Evolutionary conservation across 2,329 filamentous ascomycete genomes (phyloP).

Genomic region (Monosporascus sp.): DNA sequence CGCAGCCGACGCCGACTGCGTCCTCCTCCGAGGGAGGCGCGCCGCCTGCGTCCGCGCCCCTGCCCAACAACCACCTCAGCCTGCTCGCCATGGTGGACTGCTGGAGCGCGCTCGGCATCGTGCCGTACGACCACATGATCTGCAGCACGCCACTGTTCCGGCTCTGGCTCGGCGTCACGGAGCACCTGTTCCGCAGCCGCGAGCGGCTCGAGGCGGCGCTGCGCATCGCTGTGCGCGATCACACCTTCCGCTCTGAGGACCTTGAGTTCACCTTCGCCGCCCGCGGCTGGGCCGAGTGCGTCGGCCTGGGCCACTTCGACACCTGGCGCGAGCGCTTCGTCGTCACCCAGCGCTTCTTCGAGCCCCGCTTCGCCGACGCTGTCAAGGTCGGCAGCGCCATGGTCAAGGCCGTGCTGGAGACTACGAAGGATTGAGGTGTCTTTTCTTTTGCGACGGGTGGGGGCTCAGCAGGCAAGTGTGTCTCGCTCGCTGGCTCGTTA

Average conservation of each 20-base stretch:
- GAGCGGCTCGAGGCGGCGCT: constrained; percentile 79
- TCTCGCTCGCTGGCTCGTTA: too few relatives aligned
- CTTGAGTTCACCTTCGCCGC: constrained; percentile 97
- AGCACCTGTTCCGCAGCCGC: constrained; percentile 85
- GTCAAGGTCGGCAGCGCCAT: constrained; percentile 88
- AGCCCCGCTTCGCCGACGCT: constrained; percentile 82
- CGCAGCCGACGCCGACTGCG: background rate
- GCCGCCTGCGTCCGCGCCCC: constrained; percentile 30
- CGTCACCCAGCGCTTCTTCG: constrained; percentile 85
- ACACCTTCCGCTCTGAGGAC: constrained; percentile 90
- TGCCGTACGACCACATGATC: constrained; percentile 99
- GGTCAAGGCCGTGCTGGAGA: constrained; percentile 92
- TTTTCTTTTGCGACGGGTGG: background rate
- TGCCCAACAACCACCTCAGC: constrained; percentile 90
- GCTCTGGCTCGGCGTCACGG: constrained; percentile 93
- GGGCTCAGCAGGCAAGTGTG: too few relatives aligned
- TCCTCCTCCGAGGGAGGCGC: constrained; percentile 21
- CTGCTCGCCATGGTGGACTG: constrained; percentile 97
- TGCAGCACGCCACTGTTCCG: constrained; percentile 97
- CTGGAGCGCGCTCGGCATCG: constrained; percentile 89
- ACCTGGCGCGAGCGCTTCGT: constrained; percentile 89
- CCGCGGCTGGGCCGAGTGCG: constrained; percentile 90
- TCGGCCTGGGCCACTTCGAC: constrained; percentile 85
- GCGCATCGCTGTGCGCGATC: constrained; percentile 79
- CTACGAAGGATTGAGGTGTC: constrained; percentile 43